Evolutionary conservation across 306 rosid species (phyloP).

Genomic region (Prunus mira): DNA sequence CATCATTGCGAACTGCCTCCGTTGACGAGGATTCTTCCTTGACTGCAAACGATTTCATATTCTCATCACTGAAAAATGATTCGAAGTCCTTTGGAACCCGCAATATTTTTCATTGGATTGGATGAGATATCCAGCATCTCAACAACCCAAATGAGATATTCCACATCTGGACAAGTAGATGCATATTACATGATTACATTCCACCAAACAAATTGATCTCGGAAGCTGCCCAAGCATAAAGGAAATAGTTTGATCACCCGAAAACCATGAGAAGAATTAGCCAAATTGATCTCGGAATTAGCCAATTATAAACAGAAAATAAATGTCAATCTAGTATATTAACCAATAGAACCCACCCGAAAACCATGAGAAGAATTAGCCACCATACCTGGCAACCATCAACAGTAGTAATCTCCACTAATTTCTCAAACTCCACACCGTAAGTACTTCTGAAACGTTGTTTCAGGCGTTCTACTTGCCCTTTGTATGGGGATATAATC

Average conservation of each 20-base stretch:
- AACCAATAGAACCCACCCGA: too few species aligned
- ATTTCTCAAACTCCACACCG: conserved; percentile 64
- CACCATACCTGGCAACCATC: conserved; percentile 92
- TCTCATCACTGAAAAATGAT: conserved; percentile 61
- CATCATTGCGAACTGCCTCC: conserved; percentile 2
- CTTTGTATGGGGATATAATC: conserved; percentile 76
- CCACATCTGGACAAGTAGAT: too few species aligned
- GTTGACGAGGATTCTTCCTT: conserved; percentile 12
- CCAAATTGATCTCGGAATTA: too few species aligned
- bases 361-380: conserved; percentile 11
- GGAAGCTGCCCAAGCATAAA: not conserved
- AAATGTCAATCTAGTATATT: not conserved
- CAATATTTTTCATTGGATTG: not conserved
- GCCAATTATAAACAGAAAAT: not conserved
- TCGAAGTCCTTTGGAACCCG: conserved; percentile 72
- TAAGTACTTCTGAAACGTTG: conserved; percentile 64
- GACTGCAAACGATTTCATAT: conserved; percentile 43
- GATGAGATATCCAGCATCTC: too few species aligned
- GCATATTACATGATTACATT: not conserved
- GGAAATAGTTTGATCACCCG: not conserved
- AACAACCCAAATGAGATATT: too few species aligned
- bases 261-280: too few species aligned
- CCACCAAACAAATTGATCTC: not conserved
- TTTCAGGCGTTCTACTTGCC: conserved; percentile 75
- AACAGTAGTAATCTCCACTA: conserved; percentile 77